These are phyloP conservation scores for Podaxis pistillaris DNA, from an alignment of 768 basidiomycete species.

Conservation along the genomic window DNA sequence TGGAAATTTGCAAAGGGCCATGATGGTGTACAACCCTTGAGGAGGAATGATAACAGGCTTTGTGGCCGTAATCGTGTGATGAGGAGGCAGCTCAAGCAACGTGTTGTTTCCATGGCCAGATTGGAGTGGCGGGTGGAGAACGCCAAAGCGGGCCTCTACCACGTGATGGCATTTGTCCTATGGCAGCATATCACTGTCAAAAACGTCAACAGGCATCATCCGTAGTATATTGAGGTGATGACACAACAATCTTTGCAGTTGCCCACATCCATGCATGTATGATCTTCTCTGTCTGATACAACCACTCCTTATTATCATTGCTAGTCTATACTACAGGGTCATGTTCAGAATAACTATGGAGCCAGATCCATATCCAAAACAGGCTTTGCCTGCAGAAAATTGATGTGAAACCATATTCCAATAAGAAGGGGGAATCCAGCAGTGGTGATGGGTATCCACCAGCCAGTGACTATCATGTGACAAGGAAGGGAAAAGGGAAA, in stretches of 20 bases:
- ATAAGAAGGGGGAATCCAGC: too few species aligned
- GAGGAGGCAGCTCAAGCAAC: slow-evolving; percentile 8
- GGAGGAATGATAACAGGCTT: background rate
- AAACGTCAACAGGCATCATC: background rate
- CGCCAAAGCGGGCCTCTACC: slow-evolving; percentile 74
- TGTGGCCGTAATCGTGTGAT: slow-evolving; percentile 10
- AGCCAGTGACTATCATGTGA: too few species aligned
- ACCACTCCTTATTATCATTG: too few species aligned
- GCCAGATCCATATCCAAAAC: too few species aligned
- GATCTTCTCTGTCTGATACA: slow-evolving; percentile 61
- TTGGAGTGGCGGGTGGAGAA: slow-evolving; percentile 47
- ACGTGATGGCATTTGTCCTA: slow-evolving; percentile 68
- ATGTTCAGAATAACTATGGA: too few species aligned
- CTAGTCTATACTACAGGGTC: too few species aligned
- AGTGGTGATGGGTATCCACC: too few species aligned
- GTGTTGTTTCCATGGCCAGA: slow-evolving; percentile 28
- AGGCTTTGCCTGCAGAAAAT: too few species aligned
- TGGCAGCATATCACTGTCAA: slow-evolving; percentile 71
- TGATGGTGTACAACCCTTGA: too few species aligned
- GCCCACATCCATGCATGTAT: slow-evolving; percentile 69
- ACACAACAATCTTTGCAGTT: slow-evolving; percentile 79
- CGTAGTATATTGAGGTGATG: background rate
- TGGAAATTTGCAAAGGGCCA: too few species aligned
- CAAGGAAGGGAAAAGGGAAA: too few species aligned
- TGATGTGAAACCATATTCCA: too few species aligned